Evolutionary conservation across 805 yeast genomes (phyloP).

Genomic region (Saccharomyces cerevisiae): DNA sequence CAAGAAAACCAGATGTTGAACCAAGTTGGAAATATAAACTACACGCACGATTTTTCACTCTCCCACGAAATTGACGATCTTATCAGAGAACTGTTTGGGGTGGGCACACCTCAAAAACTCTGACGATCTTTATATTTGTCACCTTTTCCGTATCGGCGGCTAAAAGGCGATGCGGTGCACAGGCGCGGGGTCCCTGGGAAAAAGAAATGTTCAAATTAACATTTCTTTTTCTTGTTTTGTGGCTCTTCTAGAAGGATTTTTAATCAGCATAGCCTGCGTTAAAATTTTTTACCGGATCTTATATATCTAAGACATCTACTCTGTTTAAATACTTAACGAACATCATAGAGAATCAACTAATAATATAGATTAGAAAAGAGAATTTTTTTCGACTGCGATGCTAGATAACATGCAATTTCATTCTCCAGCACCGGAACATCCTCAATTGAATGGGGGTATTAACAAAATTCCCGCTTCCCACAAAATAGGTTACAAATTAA

Average conservation of each 20-base stretch:
- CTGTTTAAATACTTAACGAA: neutral
- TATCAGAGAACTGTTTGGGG: constrained; percentile 29
- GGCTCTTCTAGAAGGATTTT: neutral
- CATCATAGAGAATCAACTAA: neutral
- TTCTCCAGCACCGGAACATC: constrained; percentile 30
- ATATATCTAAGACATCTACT: neutral
- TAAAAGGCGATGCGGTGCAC: neutral
- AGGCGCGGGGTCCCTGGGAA: neutral
- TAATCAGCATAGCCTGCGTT: neutral
- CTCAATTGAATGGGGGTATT: constrained; percentile 18
- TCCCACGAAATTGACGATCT: constrained; percentile 32
- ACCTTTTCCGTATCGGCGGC: neutral
- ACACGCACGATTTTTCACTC: constrained; percentile 29
- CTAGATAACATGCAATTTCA: constrained; percentile 21
- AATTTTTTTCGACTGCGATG: neutral
- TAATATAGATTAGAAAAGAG: neutral
- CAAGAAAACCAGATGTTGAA: constrained; percentile 20
- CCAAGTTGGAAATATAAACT: constrained; percentile 22
- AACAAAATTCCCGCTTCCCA: constrained; percentile 11
- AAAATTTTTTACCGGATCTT: neutral
- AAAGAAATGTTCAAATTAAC: neutral
- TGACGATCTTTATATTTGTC: neutral
- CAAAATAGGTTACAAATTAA: constrained; percentile 7
- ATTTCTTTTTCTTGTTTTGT: neutral
- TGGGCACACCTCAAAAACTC: constrained; percentile 5